phyloP scores from a whole-genome alignment of 2,329 filamentous ascomycete genomes.

The Alternaria burnsii region DNA sequence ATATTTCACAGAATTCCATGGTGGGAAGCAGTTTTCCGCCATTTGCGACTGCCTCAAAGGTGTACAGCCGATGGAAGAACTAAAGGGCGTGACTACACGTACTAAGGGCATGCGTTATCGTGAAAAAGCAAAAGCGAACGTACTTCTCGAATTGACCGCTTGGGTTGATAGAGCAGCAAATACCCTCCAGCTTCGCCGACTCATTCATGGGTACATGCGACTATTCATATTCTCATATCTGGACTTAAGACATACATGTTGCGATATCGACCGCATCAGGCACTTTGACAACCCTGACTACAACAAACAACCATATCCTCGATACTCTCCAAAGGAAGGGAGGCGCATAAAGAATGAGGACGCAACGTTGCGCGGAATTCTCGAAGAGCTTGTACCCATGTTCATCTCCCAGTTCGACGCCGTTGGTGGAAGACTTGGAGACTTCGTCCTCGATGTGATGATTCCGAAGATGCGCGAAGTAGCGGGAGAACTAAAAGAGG shows the following conservation, averaged over 20 bases:
- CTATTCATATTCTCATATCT: neutral
- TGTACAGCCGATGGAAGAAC: no score
- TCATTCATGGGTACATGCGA: fast-evolving
- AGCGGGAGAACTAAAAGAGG: neutral
- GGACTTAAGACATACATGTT: neutral
- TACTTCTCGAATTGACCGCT: neutral
- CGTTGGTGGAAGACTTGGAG: neutral
- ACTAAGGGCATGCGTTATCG: no score
- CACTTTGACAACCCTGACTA: fast-evolving
- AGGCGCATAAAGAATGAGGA: neutral
- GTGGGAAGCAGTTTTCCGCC: neutral
- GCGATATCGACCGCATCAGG: fast-evolving
- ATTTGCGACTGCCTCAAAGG: neutral
- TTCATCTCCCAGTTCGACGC: neutral
- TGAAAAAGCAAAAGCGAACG: fast-evolving
- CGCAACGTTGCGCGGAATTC: neutral
- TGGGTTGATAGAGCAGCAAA: neutral
- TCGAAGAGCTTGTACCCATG: neutral
- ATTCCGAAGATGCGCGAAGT: neutral
- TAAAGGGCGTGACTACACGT: no score
- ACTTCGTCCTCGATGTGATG: neutral
- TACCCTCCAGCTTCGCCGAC: fast-evolving
- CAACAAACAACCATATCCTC: neutral
- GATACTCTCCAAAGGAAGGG: neutral
- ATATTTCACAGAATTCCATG: no score